A percentile compares a stretch with the other conserved stretches of the same genome.
phyloP scores from a whole-genome alignment of 345 rosid species.

The Citrus cavaleriei region DNA sequence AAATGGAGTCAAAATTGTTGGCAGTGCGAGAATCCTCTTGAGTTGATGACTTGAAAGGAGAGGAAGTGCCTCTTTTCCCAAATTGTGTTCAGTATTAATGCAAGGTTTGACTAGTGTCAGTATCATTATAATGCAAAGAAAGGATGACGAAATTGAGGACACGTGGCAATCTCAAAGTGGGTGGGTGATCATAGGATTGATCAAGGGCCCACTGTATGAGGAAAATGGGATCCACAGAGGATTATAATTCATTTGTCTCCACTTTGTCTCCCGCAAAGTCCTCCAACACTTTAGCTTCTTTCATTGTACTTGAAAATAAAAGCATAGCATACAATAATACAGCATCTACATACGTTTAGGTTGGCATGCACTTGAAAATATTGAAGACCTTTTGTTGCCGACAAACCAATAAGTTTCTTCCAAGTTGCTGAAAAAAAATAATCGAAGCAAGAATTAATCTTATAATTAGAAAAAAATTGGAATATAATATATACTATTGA shows the following conservation, averaged over 20 bases:
- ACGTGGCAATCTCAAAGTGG: slow-evolving; percentile 3
- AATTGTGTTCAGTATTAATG: background rate
- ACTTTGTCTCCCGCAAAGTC: slow-evolving; percentile 30
- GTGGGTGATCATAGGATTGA: background rate
- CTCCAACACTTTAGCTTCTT: background rate
- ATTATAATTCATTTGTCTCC: slow-evolving; percentile 35
- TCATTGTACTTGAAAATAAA: slow-evolving; percentile 37
- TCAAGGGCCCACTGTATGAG: background rate
- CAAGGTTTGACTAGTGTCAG: background rate
- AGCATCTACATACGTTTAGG: slow-evolving; percentile 17
- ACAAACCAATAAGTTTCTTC: slow-evolving; percentile 31
- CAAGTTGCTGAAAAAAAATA: slow-evolving; percentile 6
- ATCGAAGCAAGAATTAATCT: background rate
- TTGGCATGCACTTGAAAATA: slow-evolving; percentile 32
- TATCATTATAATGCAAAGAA: background rate
- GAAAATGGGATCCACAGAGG: slow-evolving; percentile 34
- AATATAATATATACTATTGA: no score
- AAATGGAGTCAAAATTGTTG: background rate
- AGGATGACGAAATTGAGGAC: background rate
- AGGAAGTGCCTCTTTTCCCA: background rate
- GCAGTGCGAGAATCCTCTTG: background rate
- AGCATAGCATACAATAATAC: slow-evolving; percentile 13
- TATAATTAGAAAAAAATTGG: background rate
- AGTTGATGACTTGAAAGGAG: background rate
- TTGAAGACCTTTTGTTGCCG: slow-evolving; percentile 30